Evolutionary conservation across 139 green algal species (phyloP), one percentile per base, ranked within the genome.

Genomic region (Micromonas commoda): DNA sequence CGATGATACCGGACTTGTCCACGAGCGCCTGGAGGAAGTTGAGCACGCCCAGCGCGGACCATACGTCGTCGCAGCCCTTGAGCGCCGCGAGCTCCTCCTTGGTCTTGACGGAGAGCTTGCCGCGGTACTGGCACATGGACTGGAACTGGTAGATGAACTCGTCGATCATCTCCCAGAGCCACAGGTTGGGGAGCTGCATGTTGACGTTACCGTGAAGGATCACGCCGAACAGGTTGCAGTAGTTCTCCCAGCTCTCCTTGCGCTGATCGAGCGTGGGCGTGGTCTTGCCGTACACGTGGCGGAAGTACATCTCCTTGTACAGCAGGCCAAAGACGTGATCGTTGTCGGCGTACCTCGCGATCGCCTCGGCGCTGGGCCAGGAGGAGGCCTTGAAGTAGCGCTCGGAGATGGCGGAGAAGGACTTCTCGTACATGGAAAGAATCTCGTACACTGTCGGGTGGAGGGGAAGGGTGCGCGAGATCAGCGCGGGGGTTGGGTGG

Each of bases 111-210:
- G 24, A 52, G 19, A 79, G 64, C 83, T 95, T 95, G 39, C 88
- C 85, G 33, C 92, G 86, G 84, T 91, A 96, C 81, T 96, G 90
- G 73, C 85, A 86, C 78, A 93, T 97, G 6, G 83, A 89, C 87
- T 98, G 94, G 80, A 96, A 96, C 88, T 99, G 96, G 85, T 99
- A 99, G 24, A 97, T 87, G 86, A 97, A 99, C 86, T 99, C 96
- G 76, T 99, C 96, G 33, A 99, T 82, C 93, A 99, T 99, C 85
- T 98, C 92, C 92, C 93, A 99, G 70, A 99, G 87, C 96, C 96
- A 99, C 38, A 83, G 79, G 85, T 96, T 97, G 53, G 95, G 95
- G 77, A 99, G 87, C 89, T 94, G 86, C 93, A 99, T 97, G 86
- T 97, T 99, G 35, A 98, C 88, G 64, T 96, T 96, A 72, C 84